A percentile compares a stretch with the other conserved stretches of the same genome.
phyloP scores from a whole-genome alignment of 1,284 basidiomycete species.

The Retiboletus fuscus region DNA sequence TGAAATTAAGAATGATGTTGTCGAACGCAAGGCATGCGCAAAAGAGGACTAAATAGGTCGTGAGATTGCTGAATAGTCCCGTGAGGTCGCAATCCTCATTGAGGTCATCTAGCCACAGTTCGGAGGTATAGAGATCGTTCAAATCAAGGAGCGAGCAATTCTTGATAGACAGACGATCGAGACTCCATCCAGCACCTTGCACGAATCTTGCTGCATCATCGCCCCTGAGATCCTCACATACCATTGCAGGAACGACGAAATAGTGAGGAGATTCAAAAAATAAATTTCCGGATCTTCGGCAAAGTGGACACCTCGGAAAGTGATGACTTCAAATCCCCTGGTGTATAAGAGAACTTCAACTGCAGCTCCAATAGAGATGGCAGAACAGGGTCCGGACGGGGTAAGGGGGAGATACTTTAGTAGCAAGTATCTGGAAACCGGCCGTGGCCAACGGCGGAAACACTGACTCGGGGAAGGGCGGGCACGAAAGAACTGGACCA shows the following conservation, averaged over 20 bases:
- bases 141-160: neutral
- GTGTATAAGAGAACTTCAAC: neutral
- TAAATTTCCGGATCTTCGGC: neutral
- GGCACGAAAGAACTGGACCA: no score
- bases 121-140: neutral
- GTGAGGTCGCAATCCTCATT: neutral
- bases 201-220: neutral
- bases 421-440: no score
- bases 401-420: neutral
- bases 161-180: neutral
- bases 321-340: neutral
- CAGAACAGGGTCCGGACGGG: neutral
- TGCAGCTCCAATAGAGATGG: neutral
- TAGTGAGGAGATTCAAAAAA: neutral
- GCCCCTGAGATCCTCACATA: neutral
- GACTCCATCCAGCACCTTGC: neutral
- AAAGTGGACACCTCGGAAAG: neutral
- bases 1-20: neutral
- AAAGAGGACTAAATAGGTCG: neutral
- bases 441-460: no score
- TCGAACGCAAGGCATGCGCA: neutral
- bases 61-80: neutral
- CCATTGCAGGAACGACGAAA: neutral
- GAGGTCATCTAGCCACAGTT: neutral
- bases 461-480: no score